Percentiles rank a stretch among this genome's conserved stretches.
Conservation (phyloP, 306 rosid genomes). For the Quercus parvula region DNA sequence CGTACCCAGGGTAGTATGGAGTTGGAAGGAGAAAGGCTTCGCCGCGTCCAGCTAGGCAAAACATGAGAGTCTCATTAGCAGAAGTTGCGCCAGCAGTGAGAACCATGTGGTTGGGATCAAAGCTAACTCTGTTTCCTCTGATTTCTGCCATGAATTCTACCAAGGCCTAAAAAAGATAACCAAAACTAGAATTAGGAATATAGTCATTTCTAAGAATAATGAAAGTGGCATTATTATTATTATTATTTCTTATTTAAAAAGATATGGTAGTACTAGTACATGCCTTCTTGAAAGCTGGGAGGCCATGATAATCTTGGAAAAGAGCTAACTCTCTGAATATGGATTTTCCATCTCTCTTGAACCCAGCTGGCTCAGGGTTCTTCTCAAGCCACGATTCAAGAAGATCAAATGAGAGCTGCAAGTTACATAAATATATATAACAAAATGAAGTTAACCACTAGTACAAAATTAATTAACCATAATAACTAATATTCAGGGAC, state of each 20-base stretch:
- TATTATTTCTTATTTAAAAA: too few species aligned
- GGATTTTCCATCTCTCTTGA: slow-evolving; percentile 72
- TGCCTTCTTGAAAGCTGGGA: slow-evolving; percentile 73
- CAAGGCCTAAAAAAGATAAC: slow-evolving; percentile 35
- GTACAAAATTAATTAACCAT: neutral
- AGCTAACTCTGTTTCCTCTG: slow-evolving; percentile 63
- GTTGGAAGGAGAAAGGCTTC: slow-evolving; percentile 86
- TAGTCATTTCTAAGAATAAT: slow-evolving; percentile 11
- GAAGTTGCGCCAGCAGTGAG: slow-evolving; percentile 84
- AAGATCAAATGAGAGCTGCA: slow-evolving; percentile 85
- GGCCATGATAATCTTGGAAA: slow-evolving; percentile 93
- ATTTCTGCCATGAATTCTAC: slow-evolving; percentile 79
- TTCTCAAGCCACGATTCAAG: slow-evolving; percentile 70
- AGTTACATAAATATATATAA: neutral
- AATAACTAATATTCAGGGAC: neutral
- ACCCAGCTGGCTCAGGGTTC: slow-evolving; percentile 73
- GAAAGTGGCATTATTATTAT: neutral
- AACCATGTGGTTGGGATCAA: slow-evolving; percentile 64
- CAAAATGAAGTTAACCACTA: slow-evolving; percentile 16
- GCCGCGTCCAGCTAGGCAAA: slow-evolving; percentile 68
- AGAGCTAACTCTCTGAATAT: slow-evolving; percentile 89
- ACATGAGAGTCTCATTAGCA: slow-evolving; percentile 83
- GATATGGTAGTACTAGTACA: too few species aligned
- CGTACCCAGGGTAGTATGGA: slow-evolving; percentile 87
- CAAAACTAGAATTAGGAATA: neutral